These are phyloP conservation scores for Xerocomellus intermedius DNA, from an alignment of 768 basidiomycete species.

Conservation along the genomic window DNA sequence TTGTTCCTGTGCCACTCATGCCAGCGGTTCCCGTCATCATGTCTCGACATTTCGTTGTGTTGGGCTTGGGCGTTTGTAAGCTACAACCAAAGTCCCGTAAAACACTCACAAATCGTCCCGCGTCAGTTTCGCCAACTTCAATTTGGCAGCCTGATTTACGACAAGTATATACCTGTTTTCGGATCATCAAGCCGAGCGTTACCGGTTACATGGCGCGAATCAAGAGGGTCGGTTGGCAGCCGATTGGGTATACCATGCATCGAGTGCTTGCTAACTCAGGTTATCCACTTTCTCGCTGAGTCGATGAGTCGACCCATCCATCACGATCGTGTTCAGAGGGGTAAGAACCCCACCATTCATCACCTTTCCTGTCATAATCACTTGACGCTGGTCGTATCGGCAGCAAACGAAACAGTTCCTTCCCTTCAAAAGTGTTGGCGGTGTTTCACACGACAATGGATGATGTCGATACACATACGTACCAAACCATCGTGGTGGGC, in stretches of 20 bases:
- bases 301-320: neutral
- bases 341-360: neutral
- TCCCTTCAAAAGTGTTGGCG: neutral
- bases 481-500: neutral
- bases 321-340: neutral
- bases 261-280: neutral
- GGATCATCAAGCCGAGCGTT: neutral
- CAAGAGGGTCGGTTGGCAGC: neutral
- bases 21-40: neutral
- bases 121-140: neutral
- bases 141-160: slow-evolving; percentile 1
- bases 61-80: neutral
- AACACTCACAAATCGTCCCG: slow-evolving; percentile 1
- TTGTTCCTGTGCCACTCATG: neutral
- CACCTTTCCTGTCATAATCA: neutral
- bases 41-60: neutral
- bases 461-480: neutral
- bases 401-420: neutral
- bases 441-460: neutral
- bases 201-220: slow-evolving; percentile 1
- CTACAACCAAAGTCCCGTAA: neutral
- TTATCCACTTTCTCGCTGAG: neutral
- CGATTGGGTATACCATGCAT: no score
- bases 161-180: neutral
- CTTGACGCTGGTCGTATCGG: neutral